Conservation (phyloP, 2,329 filamentous ascomycete species). For the Pseudogymnoascus sp. region DNA sequence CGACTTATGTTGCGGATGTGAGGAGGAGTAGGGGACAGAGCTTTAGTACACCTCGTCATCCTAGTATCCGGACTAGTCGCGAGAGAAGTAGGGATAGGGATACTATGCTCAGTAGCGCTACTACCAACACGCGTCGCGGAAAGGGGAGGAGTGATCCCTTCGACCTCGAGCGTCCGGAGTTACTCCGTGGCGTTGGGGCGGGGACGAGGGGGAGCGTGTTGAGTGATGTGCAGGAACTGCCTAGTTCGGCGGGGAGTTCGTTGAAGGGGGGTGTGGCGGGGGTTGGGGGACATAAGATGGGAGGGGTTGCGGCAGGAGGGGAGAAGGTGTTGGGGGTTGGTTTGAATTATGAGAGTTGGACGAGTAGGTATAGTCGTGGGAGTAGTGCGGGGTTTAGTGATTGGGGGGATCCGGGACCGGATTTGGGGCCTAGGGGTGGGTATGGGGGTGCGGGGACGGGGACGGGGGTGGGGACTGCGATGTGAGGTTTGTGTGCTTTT, state of each 20-base stretch:
- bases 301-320: neutral
- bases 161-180: conserved; percentile 49
- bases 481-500: neutral
- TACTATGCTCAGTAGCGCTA: conserved; percentile 32
- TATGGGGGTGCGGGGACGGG: neutral
- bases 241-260: neutral
- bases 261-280: neutral
- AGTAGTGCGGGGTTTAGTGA: conserved; percentile 29
- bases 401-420: conserved; percentile 47
- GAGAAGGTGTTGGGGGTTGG: neutral
- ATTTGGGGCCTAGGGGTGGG: conserved; percentile 36
- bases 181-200: conserved; percentile 24
- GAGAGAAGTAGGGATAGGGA: conserved; percentile 26
- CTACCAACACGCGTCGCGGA: conserved; percentile 38
- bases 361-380: conserved; percentile 41
- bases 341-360: conserved; percentile 20
- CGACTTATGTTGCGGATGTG: conserved; percentile 39
- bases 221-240: neutral
- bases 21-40: conserved; percentile 42
- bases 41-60: conserved; percentile 22
- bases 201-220: neutral
- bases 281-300: neutral
- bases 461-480: neutral
- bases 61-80: conserved; percentile 24
- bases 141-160: conserved; percentile 57